Percentiles rank a stretch among this genome's conserved stretches.
Conservation (phyloP, 306 rosid species). For the Clitoria ternatea region DNA sequence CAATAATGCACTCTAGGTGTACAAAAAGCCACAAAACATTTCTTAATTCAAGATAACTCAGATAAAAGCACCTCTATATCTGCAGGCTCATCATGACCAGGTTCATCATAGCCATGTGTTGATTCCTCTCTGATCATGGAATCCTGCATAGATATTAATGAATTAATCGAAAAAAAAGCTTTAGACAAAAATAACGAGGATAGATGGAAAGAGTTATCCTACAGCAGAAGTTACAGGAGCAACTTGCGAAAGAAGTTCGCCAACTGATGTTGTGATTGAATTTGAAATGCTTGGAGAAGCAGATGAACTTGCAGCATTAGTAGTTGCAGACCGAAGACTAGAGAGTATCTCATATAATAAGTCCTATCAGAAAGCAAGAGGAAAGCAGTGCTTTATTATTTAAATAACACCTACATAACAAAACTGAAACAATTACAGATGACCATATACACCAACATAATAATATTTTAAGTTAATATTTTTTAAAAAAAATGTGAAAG, state of each 20-base stretch:
- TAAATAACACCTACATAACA: slow-evolving; percentile 4
- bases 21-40: not conserved
- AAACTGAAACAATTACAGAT: not conserved
- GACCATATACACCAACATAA: not conserved
- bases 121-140: slow-evolving; percentile 30
- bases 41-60: slow-evolving; percentile 26
- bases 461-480: not conserved
- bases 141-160: slow-evolving; percentile 44
- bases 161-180: slow-evolving; percentile 17
- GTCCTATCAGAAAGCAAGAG: slow-evolving; percentile 42
- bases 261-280: slow-evolving; percentile 40
- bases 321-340: slow-evolving; percentile 51
- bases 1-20: not conserved
- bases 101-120: slow-evolving; percentile 18
- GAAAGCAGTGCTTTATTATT: slow-evolving; percentile 6
- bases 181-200: not conserved
- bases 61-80: slow-evolving; percentile 53
- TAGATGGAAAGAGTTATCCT: slow-evolving; percentile 21
- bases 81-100: slow-evolving; percentile 40
- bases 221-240: slow-evolving; percentile 38
- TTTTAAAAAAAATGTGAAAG: not conserved
- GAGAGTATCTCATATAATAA: slow-evolving; percentile 66
- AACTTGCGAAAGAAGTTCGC: slow-evolving; percentile 54
- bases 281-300: slow-evolving; percentile 48
- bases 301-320: slow-evolving; percentile 75